Evolutionary conservation across 345 rosid species (phyloP), one percentile per base, ranked within the genome.

Genomic region (Carallia brachiata): DNA sequence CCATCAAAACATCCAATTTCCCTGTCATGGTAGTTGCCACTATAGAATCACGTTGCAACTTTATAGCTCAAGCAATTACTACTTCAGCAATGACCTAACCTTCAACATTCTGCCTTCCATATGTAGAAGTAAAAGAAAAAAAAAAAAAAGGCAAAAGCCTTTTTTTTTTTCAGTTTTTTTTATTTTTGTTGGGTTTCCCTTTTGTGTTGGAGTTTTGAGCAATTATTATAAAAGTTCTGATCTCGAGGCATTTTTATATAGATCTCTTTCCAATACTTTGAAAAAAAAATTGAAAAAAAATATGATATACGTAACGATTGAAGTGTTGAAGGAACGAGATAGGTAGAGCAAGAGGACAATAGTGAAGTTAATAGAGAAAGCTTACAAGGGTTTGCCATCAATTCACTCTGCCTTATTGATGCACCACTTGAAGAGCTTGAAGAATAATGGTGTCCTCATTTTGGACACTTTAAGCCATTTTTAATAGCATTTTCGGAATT

Each of bases 261-360:
- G 53, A 50, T 50, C 53, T 23, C 23, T 23, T 23, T 23, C 23
- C 23, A 23, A 23, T 23, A 23, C 23, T 23, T 23, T 23, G 23
- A 23, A 23, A 23, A 23, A 23, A 23, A 23, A 23, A 23, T 23
- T 23, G 23, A 23, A 23, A 23, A 23, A 23, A 32, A 48, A 92
- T 96, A 87, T 94, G 95, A 91, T 94, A 55, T 68, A 37, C 31
- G 75, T 70, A n/a, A 97, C 98, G 61, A 87, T 94, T 52, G 55
- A 82, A 57, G 86, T 86, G 61, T 74, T 89, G 70, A 89, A 86
- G 54, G 92, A 89, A 69, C 78, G 69, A 6, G 83, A 86, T 7
- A 97, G 97, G 53, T 94, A 96, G 36, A 94, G 91, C 76, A 91
- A 81, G 84, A 36, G 78, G 66, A 88, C 95, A 19, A 94, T 94